Evolutionary conservation across 148 eudicot genomes (phyloP), one percentile per base, ranked within the genome.

Genomic region (Vaccinium vitisidaea): DNA sequence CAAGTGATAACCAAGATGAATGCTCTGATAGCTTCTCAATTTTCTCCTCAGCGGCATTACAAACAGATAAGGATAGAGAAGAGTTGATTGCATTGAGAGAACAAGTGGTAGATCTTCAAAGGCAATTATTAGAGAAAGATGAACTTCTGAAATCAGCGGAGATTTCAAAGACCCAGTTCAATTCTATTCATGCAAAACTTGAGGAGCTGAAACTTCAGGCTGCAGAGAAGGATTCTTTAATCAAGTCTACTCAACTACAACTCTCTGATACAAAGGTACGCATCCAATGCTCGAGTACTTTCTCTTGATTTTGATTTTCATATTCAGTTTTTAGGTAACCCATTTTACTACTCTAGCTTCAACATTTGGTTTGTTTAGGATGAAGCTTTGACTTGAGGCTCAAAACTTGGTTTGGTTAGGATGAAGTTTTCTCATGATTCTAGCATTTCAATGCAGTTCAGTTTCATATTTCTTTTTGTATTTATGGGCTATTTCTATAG

Each of bases 191-290:
- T 75, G 85, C 87, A 85, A 89, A 93, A 82, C 85, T 90, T 77
- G 90, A 95, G 90, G 93, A 93, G 85, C 86, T 95, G 80, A 92
- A 85, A 85, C 89, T 76, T 43, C 87, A 87, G 79, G 88, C 87
- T 84, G 87, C 90, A 86, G 92, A 93, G 86, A 97, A 93, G 86
- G 95, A 94, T 77, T 86, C 91, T 80, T 48, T 90, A 71, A 85
- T 93, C 48, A 91, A 89, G 85, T 88, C 98, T 84, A 89, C 90
- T 82, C 96, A 92, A 85, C 86, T 82, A 39, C 94, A 97, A 80
- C 93, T 95, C 30, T 90, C 94, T 87, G 98, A 95, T 87, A 90
- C 93, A 59, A 94, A 95, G 99, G 98, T 93, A 84, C 67, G 30
- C 77, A 49, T 69, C n/a, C 71, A 75, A 70, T 80, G 13, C 75